A percentile compares a stretch with the other conserved stretches of the same genome.
phyloP scores from a whole-genome alignment of 1,284 basidiomycete genomes.

The Ganoderma boninense region DNA sequence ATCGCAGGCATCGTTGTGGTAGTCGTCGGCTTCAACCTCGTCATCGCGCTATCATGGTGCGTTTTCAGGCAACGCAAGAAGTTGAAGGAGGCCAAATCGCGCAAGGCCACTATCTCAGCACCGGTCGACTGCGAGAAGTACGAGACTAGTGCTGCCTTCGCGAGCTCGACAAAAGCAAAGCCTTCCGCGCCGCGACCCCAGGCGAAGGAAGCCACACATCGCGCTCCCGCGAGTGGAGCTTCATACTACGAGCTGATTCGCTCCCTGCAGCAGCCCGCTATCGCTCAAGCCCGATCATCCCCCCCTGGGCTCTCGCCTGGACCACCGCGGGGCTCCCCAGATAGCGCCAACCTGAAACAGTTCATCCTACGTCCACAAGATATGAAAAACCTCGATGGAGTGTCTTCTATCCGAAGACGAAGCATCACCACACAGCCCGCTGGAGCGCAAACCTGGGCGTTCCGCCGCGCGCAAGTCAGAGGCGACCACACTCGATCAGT shows the following conservation, averaged over 20 bases:
- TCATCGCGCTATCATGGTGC: constrained; percentile 33
- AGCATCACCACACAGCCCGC: constrained; percentile 18
- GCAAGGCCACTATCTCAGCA: constrained; percentile 20
- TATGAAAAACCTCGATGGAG: constrained; percentile 24
- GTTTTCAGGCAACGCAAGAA: constrained; percentile 24
- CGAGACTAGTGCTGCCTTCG: constrained; percentile 26
- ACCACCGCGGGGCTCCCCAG: constrained; percentile 21
- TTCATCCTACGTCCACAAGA: constrained; percentile 29
- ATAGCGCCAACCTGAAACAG: constrained; percentile 16
- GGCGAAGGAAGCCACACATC: constrained; percentile 7
- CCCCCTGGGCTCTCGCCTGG: constrained; percentile 20
- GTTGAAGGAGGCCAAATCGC: constrained; percentile 14
- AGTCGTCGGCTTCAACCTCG: constrained; percentile 34
- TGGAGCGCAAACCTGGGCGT: constrained; percentile 18
- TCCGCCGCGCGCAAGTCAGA: constrained; percentile 11
- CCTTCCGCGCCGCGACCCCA: constrained; percentile 8
- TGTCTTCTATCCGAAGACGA: constrained; percentile 25
- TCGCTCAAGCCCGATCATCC: constrained; percentile 8
- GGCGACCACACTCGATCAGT: constrained; percentile 32
- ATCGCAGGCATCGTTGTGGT: constrained; percentile 35
- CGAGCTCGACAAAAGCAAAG: constrained; percentile 16
- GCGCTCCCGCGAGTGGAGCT: constrained; percentile 11
- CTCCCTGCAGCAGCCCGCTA: constrained; percentile 18
- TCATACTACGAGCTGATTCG: constrained; percentile 30
- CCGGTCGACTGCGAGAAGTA: constrained; percentile 28